These are phyloP conservation scores for Cercospora sesami DNA, from an alignment of 2,329 filamentous ascomycete genomes.

Conservation along the genomic window DNA sequence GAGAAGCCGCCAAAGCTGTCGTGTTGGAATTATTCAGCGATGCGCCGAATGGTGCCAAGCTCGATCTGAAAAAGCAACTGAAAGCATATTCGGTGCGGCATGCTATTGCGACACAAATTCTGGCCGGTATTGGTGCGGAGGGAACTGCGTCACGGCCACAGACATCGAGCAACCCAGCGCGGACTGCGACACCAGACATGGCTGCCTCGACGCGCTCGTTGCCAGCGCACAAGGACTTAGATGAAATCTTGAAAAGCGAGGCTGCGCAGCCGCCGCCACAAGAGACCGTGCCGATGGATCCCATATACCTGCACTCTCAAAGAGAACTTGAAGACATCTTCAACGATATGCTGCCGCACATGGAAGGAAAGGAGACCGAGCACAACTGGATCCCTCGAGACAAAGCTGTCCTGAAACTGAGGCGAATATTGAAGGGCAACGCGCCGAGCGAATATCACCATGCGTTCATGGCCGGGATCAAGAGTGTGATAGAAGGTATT, in stretches of 20 bases:
- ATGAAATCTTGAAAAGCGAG: slow-evolving; percentile 51
- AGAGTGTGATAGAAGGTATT: slow-evolving; percentile 78
- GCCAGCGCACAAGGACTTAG: slow-evolving; percentile 36
- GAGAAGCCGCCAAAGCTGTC: slow-evolving; percentile 77
- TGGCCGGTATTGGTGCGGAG: slow-evolving; percentile 67
- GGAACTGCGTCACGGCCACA: slow-evolving; percentile 27
- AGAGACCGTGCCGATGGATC: slow-evolving; percentile 70
- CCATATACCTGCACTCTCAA: slow-evolving; percentile 77
- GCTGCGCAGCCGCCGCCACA: slow-evolving; percentile 59
- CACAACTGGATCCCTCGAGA: slow-evolving; percentile 89
- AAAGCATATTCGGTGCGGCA: slow-evolving; percentile 81
- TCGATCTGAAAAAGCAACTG: slow-evolving; percentile 83
- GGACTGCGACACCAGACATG: slow-evolving; percentile 34
- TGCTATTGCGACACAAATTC: slow-evolving; percentile 78
- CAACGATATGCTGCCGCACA: slow-evolving; percentile 74
- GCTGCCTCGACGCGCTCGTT: slow-evolving; percentile 47
- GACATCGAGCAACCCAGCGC: slow-evolving; percentile 31
- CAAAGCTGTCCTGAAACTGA: slow-evolving; percentile 72
- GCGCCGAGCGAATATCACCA: slow-evolving; percentile 73
- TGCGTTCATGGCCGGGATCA: slow-evolving; percentile 68
- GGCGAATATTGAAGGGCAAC: slow-evolving; percentile 80
- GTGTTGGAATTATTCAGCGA: slow-evolving; percentile 84
- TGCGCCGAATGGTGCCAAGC: slow-evolving; percentile 79
- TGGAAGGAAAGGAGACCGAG: slow-evolving; percentile 86
- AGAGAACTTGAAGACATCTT: slow-evolving; percentile 87